Evolutionary conservation across 768 basidiomycete species (phyloP), one percentile per base, ranked within the genome.

Genomic region (Leccinum rimulosum): DNA sequence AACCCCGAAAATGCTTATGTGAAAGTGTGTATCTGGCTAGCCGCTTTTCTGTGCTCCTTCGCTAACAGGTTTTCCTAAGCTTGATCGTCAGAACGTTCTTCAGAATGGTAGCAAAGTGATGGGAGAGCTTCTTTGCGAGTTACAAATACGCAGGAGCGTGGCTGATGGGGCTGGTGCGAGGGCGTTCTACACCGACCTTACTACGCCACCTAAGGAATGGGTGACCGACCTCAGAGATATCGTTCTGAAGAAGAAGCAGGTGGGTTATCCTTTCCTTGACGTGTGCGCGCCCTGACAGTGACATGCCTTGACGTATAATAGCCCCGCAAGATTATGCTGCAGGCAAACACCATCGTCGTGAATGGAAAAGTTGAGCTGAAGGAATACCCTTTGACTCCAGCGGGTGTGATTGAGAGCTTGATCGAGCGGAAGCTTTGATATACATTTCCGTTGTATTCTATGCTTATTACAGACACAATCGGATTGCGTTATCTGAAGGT

Each of bases 281-380:
- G 7, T 54, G 9, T 8, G 40, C 8, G 11, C 17, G 36, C 22
- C 31, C 15, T 51, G 14, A 53, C 5, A 22, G 1, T 40, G 54
- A 59, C 36, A n/a, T 53, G 12, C 36, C 36, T 43, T 54, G 57
- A 14, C 45, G 57, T 4, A 49, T 12, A 33, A 55, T 63, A 93
- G 87, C 88, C 93, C 17, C 84, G 93, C 58, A 94, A 92, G 72
- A 80, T 92, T 17, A 89, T 94, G 73, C 86, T 91, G 3, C 93
- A 92, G 72, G 89, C 91, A 3, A 93, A 89, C 66, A 91, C 91
- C 14, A 76, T 86, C 64, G 64, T 93, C 51, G 81, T 81, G 54
- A 75, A 84, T 62, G 86, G 77, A 28, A 83, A 91, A 64, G 89
- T 91, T 28, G 76, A 84, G 55, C 74, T 95, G 60, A 90, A 85